phyloP scores from a whole-genome alignment of 140 eudicot genomes.

The Erigeron philadelphicus region DNA sequence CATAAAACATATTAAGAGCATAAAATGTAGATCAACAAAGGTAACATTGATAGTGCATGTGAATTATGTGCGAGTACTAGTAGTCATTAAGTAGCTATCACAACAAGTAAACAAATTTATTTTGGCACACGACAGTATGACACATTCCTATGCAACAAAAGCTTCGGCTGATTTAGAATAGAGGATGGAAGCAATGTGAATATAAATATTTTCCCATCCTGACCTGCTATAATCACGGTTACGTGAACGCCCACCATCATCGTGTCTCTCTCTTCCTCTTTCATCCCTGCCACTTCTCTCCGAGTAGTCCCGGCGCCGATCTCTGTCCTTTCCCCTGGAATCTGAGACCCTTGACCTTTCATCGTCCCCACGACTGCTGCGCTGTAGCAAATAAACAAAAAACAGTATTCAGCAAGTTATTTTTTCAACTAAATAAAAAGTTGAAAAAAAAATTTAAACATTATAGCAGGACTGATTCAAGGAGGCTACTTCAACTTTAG shows the following conservation, averaged over 20 bases:
- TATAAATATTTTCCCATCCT: neutral
- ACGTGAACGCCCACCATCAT: conserved; percentile 47
- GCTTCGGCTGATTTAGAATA: neutral
- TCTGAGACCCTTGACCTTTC: conserved; percentile 39
- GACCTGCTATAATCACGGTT: conserved; percentile 66
- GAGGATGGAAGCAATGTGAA: neutral
- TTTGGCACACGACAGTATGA: too few species aligned
- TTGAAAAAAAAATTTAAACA: neutral
- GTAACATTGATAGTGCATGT: neutral
- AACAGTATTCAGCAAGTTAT: neutral
- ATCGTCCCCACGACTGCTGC: conserved; percentile 41
- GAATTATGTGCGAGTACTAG: neutral
- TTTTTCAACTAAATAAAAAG: neutral
- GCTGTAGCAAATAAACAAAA: conserved; percentile 30
- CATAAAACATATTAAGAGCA: too few species aligned
- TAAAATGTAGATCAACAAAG: neutral
- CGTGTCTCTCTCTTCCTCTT: conserved; percentile 47
- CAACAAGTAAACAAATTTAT: neutral
- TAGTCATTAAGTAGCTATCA: neutral
- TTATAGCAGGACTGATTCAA: too few species aligned
- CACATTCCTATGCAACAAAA: neutral
- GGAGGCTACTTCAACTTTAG: too few species aligned
- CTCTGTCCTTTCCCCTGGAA: conserved; percentile 45
- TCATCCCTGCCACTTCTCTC: conserved; percentile 45
- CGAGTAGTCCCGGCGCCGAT: conserved; percentile 35